Evolutionary conservation across 371 early-diverging fungal species (phyloP).

Genomic region (Mucor sp.): DNA sequence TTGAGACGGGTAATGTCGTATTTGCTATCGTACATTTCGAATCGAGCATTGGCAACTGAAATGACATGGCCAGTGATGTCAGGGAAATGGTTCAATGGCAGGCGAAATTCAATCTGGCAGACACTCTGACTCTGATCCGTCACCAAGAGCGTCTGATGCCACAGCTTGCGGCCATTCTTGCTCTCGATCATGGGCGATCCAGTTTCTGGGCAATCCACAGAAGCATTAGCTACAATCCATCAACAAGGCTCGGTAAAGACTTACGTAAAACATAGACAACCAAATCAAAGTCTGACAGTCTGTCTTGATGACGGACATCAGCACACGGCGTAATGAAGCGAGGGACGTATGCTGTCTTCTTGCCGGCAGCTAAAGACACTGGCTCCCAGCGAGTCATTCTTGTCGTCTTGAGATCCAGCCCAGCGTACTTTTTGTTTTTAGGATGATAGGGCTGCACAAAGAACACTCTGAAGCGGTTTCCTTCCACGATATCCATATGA

Average conservation of each 20-base stretch:
- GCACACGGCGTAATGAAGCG: slow-evolving; percentile 43
- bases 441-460: slow-evolving; percentile 46
- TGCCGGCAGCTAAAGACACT: slow-evolving; percentile 13
- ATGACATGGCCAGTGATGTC: slow-evolving; percentile 28
- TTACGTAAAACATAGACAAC: slow-evolving; percentile 60
- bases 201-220: slow-evolving; percentile 12
- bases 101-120: slow-evolving; percentile 29
- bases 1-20: slow-evolving; percentile 32
- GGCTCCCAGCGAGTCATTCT: slow-evolving; percentile 49
- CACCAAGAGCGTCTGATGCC: slow-evolving; percentile 31
- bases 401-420: slow-evolving; percentile 41
- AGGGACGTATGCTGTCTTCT: slow-evolving; percentile 40
- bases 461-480: slow-evolving; percentile 25
- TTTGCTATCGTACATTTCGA: slow-evolving; percentile 33
- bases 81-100: slow-evolving; percentile 17
- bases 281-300: slow-evolving; percentile 57
- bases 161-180: slow-evolving; percentile 22
- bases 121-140: slow-evolving; percentile 33
- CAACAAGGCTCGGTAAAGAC: not conserved
- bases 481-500: slow-evolving; percentile 36
- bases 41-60: slow-evolving; percentile 33
- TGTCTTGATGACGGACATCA: slow-evolving; percentile 29
- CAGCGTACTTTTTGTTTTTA: slow-evolving; percentile 36
- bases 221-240: not conserved
- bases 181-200: slow-evolving; percentile 6